Conservation (phyloP, 768 basidiomycete species). For the Mycena rosella region DNA sequence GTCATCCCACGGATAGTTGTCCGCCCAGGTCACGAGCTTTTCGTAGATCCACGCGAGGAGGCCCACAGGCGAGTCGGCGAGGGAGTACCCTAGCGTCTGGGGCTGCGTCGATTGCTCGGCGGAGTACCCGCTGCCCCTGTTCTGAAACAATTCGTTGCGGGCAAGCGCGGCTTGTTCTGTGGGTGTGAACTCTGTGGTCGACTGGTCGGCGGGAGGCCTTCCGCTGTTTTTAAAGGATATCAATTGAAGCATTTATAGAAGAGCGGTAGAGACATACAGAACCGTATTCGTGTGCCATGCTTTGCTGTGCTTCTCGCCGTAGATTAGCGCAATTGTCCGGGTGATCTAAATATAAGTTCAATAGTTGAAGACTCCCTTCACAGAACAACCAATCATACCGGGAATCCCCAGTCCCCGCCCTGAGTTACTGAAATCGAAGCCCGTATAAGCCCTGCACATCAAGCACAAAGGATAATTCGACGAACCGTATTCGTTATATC, state of each 20-base stretch:
- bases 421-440: constrained; percentile 47
- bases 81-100: constrained; percentile 56
- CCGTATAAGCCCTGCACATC: no score
- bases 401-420: constrained; percentile 59
- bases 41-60: constrained; percentile 40
- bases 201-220: no score
- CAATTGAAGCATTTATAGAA: constrained; percentile 40
- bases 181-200: no score
- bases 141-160: constrained; percentile 36
- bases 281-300: constrained; percentile 58
- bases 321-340: constrained; percentile 45
- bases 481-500: constrained; percentile 54
- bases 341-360: constrained; percentile 24
- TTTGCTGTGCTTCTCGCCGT: constrained; percentile 51
- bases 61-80: constrained; percentile 63
- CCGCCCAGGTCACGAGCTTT: constrained; percentile 53
- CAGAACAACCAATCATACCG: constrained; percentile 40
- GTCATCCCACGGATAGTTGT: constrained; percentile 57
- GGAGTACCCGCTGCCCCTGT: constrained; percentile 45
- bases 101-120: constrained; percentile 49
- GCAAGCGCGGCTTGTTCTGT: no score
- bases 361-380: no score
- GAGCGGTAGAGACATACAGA: no score
- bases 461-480: no score
- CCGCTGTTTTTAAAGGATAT: no score